phyloP scores from a whole-genome alignment of 2,329 filamentous ascomycete genomes.

The Orbilia ellipsospora region DNA sequence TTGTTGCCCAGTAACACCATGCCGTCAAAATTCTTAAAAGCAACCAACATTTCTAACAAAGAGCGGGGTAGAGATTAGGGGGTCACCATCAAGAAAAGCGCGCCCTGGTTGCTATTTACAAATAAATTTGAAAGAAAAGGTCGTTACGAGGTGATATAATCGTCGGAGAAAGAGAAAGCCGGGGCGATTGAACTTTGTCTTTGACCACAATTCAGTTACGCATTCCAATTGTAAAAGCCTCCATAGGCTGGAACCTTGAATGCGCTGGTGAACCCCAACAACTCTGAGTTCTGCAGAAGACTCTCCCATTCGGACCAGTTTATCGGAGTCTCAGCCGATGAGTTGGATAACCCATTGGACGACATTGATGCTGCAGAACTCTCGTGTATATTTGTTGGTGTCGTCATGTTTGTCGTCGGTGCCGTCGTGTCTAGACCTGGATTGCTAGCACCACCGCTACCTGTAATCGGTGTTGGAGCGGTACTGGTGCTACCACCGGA shows the following conservation, averaged over 20 bases:
- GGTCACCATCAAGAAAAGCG: not conserved
- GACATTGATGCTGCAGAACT: slow-evolving; percentile 17
- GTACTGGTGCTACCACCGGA: not conserved
- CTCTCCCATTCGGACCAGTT: slow-evolving; percentile 54
- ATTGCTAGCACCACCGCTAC: not conserved
- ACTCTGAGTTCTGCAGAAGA: slow-evolving; percentile 47
- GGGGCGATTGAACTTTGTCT: no score
- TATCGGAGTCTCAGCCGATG: slow-evolving; percentile 41
- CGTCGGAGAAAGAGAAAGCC: no score
- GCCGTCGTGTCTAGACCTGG: slow-evolving; percentile 8
- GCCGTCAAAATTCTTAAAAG: not conserved
- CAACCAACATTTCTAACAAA: slow-evolving; percentile 10
- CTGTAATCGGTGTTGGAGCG: not conserved
- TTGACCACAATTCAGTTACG: not conserved
- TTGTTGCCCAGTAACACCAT: no score
- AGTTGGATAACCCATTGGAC: slow-evolving; percentile 7
- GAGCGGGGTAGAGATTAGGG: not conserved
- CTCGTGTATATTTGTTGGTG: slow-evolving; percentile 13
- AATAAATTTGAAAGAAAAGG: not conserved
- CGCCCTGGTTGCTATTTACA: not conserved
- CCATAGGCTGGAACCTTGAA: slow-evolving; percentile 25
- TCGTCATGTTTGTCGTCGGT: slow-evolving; percentile 11
- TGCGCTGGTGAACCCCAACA: slow-evolving; percentile 40
- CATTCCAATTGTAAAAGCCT: slow-evolving; percentile 4
- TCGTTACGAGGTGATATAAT: no score